Conservation (phyloP, 1,139 yeast species). For the Candida sanyaensis region DNA sequence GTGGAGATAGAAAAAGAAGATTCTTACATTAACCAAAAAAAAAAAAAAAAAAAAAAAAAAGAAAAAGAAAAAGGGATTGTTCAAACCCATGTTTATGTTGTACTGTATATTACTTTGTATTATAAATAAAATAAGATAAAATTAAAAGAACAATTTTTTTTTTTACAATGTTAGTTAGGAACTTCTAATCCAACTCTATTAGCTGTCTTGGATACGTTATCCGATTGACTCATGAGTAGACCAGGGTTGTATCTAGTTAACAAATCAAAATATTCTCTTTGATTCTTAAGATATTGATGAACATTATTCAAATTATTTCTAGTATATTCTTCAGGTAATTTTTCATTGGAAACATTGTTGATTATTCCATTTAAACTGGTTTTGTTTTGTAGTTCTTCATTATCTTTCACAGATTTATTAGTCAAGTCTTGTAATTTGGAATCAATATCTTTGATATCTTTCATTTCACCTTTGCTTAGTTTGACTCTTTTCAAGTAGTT, state of each 20-base stretch:
- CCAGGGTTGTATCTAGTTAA: conserved; percentile 89
- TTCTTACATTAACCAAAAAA: conserved; percentile 8
- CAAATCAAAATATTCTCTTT: conserved; percentile 75
- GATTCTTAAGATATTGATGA: conserved; percentile 61
- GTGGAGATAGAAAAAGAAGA: conserved; percentile 18
- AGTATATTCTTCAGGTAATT: conserved; percentile 9
- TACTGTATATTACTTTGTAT: conserved; percentile 8
- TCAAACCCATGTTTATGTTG: neutral
- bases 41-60: neutral
- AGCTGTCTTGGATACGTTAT: conserved; percentile 78
- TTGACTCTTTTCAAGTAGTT: conserved; percentile 14
- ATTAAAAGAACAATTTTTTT: no score
- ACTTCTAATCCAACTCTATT: conserved; percentile 72
- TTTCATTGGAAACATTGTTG: conserved; percentile 14
- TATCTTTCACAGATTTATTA: neutral
- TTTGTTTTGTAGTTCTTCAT: conserved; percentile 8
- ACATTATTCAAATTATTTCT: conserved; percentile 46
- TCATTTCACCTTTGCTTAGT: conserved; percentile 37
- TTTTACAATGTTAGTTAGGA: conserved; percentile 21
- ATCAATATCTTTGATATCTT: conserved; percentile 29
- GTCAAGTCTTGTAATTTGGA: conserved; percentile 15
- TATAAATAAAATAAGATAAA: neutral
- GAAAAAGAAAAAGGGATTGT: no score
- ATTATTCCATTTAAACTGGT: conserved; percentile 10
- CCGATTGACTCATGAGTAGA: conserved; percentile 71